Evolutionary conservation across 768 basidiomycete genomes (phyloP).

Genomic region (Termitomyces sp.): DNA sequence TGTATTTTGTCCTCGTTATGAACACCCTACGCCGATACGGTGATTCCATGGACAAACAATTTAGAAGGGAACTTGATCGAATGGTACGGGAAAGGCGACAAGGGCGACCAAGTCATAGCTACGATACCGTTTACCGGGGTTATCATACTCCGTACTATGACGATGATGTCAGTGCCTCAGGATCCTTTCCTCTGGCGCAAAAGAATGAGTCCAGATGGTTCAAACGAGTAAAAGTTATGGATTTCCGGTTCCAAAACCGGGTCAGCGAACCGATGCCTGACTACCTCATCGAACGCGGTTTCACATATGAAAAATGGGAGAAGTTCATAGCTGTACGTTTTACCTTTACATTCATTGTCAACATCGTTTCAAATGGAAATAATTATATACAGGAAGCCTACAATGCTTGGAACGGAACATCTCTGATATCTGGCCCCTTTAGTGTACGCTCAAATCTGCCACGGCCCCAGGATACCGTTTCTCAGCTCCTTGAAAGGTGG

Average conservation of each 20-base stretch:
- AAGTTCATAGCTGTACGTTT: constrained; percentile 14
- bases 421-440: background rate
- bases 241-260: constrained; percentile 13
- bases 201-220: background rate
- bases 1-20: constrained; percentile 48
- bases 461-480: constrained; percentile 19
- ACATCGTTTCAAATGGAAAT: background rate
- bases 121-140: background rate
- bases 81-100: background rate
- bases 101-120: background rate
- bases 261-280: constrained; percentile 10
- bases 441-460: background rate
- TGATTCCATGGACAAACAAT: constrained; percentile 27
- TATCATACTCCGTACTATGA: background rate
- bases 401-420: constrained; percentile 11
- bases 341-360: background rate
- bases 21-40: constrained; percentile 52
- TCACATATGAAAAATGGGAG: constrained; percentile 14
- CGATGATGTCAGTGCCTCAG: background rate
- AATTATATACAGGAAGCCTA: constrained; percentile 13
- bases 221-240: constrained; percentile 15
- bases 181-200: background rate
- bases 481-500: constrained; percentile 13
- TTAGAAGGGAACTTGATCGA: constrained; percentile 1
- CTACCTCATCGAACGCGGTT: constrained; percentile 3